Conservation (phyloP, 176 grass and related monocot species). For the Carex cristatella region DNA sequence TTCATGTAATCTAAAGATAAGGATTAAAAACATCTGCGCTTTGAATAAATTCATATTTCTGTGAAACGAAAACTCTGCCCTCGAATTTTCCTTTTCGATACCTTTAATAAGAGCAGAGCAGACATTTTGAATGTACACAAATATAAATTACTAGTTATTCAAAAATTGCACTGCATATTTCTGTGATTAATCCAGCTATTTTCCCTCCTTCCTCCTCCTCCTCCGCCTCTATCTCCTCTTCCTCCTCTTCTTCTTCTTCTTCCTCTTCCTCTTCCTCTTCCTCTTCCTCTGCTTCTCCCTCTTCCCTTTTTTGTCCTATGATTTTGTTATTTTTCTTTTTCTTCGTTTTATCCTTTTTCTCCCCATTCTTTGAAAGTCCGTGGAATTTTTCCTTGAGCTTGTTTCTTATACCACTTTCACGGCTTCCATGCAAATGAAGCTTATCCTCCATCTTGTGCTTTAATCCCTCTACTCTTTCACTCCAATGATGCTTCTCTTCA, state of each 20-base stretch:
- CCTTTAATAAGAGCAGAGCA: no score
- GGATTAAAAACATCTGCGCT: no score
- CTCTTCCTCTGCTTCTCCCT: background rate
- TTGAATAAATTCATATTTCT: no score
- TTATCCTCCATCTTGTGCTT: background rate
- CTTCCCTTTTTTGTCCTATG: no score
- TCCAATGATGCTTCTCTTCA: background rate
- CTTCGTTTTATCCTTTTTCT: background rate
- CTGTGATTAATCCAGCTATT: background rate
- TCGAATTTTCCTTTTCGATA: no score
- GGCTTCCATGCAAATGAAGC: background rate
- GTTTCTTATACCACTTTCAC: background rate
- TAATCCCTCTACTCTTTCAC: background rate
- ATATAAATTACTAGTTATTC: background rate
- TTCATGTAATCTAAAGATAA: no score
- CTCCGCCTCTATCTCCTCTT: background rate
- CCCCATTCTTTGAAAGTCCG: no score
- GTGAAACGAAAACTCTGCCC: no score
- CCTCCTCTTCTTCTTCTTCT: background rate
- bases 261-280: background rate
- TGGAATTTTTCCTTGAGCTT: background rate
- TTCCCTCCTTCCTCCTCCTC: background rate
- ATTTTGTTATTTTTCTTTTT: no score
- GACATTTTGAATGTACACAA: background rate
- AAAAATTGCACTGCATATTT: constrained; percentile 12